Evolutionary conservation across 2,329 filamentous ascomycete genomes (phyloP).

Genomic region (Pyrenophora teres): DNA sequence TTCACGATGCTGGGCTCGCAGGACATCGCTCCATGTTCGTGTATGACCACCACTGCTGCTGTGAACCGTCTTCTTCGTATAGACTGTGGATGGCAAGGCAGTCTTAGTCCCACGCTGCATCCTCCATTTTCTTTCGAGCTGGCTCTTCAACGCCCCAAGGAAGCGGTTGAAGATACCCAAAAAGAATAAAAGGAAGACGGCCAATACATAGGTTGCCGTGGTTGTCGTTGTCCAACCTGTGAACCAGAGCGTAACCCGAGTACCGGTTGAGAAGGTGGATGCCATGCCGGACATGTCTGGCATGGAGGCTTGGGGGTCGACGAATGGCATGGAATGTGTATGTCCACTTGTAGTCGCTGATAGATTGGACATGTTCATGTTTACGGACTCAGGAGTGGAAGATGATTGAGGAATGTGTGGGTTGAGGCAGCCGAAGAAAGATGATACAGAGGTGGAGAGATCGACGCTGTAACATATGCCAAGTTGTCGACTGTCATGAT

Average conservation of each 20-base stretch:
- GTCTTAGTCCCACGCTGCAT: background rate
- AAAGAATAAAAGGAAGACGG: constrained; percentile 35
- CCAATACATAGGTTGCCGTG: constrained; percentile 27
- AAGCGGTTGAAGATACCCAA: constrained; percentile 39
- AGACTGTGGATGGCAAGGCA: background rate
- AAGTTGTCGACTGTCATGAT: background rate
- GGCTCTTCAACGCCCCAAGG: constrained; percentile 33
- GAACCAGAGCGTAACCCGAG: constrained; percentile 37
- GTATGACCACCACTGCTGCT: constrained; percentile 8
- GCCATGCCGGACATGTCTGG: constrained; percentile 26
- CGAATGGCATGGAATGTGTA: background rate
- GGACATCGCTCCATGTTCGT: constrained; percentile 20
- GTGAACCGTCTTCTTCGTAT: constrained; percentile 1
- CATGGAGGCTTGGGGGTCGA: background rate
- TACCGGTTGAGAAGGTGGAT: constrained; percentile 33
- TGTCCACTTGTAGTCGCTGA: background rate
- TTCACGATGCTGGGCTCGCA: constrained; percentile 8
- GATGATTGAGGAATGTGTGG: background rate
- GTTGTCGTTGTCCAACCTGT: constrained; percentile 36
- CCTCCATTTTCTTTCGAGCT: constrained; percentile 32
- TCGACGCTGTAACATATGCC: background rate
- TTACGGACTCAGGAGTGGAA: background rate
- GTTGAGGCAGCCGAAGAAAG: no score
- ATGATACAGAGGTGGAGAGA: background rate
- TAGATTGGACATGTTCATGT: constrained; percentile 8